Percentiles rank a stretch among this genome's conserved stretches.
These are phyloP conservation scores for Taiozyma sp. DNA, from an alignment of 1,139 yeast genomes.

Conservation along the genomic window DNA sequence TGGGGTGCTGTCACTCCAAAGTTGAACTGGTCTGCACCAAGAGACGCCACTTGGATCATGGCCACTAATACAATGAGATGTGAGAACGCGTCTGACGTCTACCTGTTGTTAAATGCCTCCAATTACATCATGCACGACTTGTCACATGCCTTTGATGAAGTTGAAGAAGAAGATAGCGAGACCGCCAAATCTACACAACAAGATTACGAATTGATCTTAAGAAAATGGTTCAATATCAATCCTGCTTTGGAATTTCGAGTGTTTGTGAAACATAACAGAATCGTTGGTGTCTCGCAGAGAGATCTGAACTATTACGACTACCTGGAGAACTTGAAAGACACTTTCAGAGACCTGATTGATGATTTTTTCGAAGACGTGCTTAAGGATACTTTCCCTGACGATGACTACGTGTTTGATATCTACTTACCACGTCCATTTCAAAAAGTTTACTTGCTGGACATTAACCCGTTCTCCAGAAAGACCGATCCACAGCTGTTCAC, in stretches of 20 bases:
- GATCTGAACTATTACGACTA: conserved; percentile 81
- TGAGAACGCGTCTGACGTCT: conserved; percentile 64
- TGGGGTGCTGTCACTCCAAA: conserved; percentile 77
- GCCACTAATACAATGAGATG: conserved; percentile 76
- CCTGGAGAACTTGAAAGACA: conserved; percentile 42
- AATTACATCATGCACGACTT: conserved; percentile 85
- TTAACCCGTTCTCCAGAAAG: conserved; percentile 77
- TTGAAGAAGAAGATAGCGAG: conserved; percentile 22
- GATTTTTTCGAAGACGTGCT: conserved; percentile 49
- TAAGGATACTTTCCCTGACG: conserved; percentile 47
- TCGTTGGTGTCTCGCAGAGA: conserved; percentile 79
- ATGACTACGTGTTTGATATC: conserved; percentile 67
- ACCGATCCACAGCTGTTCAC: conserved; percentile 75
- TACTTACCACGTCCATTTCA: conserved; percentile 75
- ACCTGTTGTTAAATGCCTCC: conserved; percentile 77
- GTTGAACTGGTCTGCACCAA: conserved; percentile 95
- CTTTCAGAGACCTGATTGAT: conserved; percentile 45
- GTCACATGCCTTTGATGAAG: conserved; percentile 58
- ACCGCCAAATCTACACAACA: conserved; percentile 19
- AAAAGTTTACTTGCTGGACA: conserved; percentile 66
- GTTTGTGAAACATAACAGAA: conserved; percentile 57
- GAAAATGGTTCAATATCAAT: conserved; percentile 77
- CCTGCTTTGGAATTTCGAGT: conserved; percentile 92
- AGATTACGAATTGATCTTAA: conserved; percentile 61
- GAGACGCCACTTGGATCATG: conserved; percentile 90